These are phyloP conservation scores for Infundibulicybe gibba DNA, from an alignment of 768 basidiomycete genomes.

Conservation along the genomic window DNA sequence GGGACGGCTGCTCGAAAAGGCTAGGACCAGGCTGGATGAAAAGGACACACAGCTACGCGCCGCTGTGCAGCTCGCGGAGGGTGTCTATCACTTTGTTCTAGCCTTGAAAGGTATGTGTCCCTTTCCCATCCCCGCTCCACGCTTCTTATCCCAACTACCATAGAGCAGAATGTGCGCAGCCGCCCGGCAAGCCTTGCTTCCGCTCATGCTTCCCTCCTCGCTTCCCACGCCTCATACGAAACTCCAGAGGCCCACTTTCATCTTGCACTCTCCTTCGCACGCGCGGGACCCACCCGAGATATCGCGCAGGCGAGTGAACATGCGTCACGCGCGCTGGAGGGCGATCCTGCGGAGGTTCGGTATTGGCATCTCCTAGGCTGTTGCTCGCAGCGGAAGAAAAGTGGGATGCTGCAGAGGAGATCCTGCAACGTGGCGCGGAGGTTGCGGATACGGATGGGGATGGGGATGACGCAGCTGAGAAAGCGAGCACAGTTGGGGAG, in stretches of 20 bases:
- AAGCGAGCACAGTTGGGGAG: conserved; percentile 10
- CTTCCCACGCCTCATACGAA: conserved; percentile 43
- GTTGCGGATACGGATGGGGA: conserved; percentile 23
- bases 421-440: conserved; percentile 74
- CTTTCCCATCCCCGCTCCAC: background rate
- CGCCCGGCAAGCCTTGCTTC: conserved; percentile 57
- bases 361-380: conserved; percentile 93
- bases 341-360: conserved; percentile 55
- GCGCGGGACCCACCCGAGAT: conserved; percentile 60
- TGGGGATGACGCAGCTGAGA: conserved; percentile 13
- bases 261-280: conserved; percentile 71
- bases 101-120: conserved; percentile 61
- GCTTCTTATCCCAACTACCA: background rate
- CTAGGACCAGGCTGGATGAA: conserved; percentile 47
- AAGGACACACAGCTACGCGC: conserved; percentile 53
- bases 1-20: conserved; percentile 54
- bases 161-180: conserved; percentile 64
- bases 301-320: conserved; percentile 63
- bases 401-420: conserved; percentile 72
- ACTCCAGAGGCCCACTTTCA: conserved; percentile 69
- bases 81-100: conserved; percentile 68
- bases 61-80: conserved; percentile 63
- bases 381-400: conserved; percentile 76
- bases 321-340: conserved; percentile 72
- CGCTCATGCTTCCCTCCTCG: conserved; percentile 48